phyloP scores from a whole-genome alignment of 495 filamentous ascomycete genomes.

The Hypoxylon perforatum region DNA sequence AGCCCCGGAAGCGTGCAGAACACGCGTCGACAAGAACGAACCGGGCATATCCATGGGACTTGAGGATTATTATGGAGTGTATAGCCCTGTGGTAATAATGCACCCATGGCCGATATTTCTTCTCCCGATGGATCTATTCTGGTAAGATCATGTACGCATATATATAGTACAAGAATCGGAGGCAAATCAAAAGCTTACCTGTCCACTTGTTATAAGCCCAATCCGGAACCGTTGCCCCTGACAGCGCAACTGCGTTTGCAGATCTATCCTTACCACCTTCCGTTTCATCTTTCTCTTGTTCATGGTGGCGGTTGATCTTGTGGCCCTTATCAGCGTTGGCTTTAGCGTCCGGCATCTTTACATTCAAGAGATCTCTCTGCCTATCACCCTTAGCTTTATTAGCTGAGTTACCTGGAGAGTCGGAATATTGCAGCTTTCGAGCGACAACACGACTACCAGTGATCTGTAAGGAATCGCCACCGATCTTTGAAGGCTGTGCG shows the following conservation, averaged over 20 bases:
- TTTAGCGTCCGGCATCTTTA: background rate
- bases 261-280: background rate
- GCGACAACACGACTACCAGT: too few relatives aligned
- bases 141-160: background rate
- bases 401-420: too few relatives aligned
- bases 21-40: constrained; percentile 41
- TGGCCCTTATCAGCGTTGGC: background rate
- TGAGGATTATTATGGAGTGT: constrained; percentile 27
- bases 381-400: background rate
- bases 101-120: constrained; percentile 30
- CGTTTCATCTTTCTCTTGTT: background rate
- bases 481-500: too few relatives aligned
- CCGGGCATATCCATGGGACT: constrained; percentile 46
- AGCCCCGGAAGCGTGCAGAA: constrained; percentile 34
- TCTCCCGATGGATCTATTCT: constrained; percentile 18
- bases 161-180: background rate
- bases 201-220: constrained; percentile 27
- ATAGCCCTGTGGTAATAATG: constrained; percentile 41
- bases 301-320: background rate
- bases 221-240: background rate
- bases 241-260: too few relatives aligned
- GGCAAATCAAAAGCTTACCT: background rate
- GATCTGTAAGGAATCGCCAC: too few relatives aligned
- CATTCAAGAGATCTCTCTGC: background rate
- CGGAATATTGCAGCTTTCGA: too few relatives aligned